phyloP scores from a whole-genome alignment of 352 stramenopile species.

The Sclerospora graminicola region DNA sequence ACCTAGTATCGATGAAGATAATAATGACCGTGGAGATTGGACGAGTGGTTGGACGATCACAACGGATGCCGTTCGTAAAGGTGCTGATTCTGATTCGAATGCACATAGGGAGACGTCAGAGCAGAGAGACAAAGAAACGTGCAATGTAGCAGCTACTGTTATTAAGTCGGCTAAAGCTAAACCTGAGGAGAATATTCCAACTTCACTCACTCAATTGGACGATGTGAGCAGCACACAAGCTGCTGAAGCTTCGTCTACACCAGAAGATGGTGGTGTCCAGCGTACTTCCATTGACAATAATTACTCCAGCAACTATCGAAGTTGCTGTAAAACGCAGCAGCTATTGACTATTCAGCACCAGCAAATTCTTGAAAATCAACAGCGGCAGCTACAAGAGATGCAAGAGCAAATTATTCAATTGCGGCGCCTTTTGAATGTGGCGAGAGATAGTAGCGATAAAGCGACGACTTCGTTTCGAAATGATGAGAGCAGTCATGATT shows the following conservation, averaged over 20 bases:
- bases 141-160: not conserved
- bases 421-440: conserved; percentile 26
- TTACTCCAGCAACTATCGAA: conserved; percentile 18
- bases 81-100: conserved; percentile 2
- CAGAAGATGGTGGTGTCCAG: conserved; percentile 1
- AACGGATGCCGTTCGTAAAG: conserved; percentile 6
- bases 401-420: conserved; percentile 60
- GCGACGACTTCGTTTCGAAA: not conserved
- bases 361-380: conserved; percentile 67
- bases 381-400: conserved; percentile 58
- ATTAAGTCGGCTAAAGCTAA: not conserved
- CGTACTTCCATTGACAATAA: conserved; percentile 6
- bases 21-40: conserved; percentile 7
- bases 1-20: conserved; percentile 1
- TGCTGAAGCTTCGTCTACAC: not conserved
- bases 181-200: conserved; percentile 2
- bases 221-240: conserved; percentile 1
- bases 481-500: conserved; percentile 13
- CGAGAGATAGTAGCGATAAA: conserved; percentile 19
- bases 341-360: conserved; percentile 65
- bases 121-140: conserved; percentile 1
- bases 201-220: not conserved
- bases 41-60: conserved; percentile 22
- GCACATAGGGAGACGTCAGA: conserved; percentile 1
- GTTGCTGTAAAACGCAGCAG: conserved; percentile 56